Conservation (phyloP, 2,329 filamentous ascomycete species). For the Colletotrichum aenigma region DNA sequence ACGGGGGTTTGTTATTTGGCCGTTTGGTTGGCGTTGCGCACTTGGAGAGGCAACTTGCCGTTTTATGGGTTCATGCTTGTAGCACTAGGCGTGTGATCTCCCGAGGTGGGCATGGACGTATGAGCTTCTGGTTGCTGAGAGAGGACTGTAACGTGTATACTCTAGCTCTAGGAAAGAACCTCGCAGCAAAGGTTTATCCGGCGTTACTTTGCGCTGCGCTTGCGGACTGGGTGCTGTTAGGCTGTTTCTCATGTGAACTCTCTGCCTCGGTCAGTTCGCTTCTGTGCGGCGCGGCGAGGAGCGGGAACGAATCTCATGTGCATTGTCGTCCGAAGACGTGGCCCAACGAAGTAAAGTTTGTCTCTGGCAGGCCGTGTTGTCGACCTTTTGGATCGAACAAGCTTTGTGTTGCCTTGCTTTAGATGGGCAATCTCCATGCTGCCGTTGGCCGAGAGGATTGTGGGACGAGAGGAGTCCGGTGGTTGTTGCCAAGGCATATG, state of each 20-base stretch:
- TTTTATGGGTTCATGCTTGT: slow-evolving; percentile 4
- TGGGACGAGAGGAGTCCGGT: not conserved
- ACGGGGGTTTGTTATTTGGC: not conserved
- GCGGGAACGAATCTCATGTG: not conserved
- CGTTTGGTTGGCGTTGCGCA: not conserved
- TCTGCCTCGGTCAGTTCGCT: not conserved
- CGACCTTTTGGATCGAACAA: not conserved
- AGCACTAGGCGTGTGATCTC: slow-evolving; percentile 2
- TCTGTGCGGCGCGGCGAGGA: not conserved
- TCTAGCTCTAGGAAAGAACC: not conserved
- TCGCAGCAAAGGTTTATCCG: not conserved
- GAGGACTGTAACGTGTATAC: not conserved
- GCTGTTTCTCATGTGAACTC: slow-evolving; percentile 6
- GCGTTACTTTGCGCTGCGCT: not conserved
- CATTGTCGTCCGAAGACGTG: not conserved
- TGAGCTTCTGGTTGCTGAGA: not conserved
- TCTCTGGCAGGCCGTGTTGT: not conserved
- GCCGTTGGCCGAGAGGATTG: not conserved
- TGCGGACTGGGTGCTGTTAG: not conserved
- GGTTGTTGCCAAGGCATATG: not conserved
- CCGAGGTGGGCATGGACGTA: not conserved
- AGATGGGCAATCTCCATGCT: not conserved
- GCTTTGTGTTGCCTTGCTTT: not conserved
- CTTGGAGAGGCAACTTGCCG: not conserved
- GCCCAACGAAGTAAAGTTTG: not conserved